Percentiles rank a stretch among this genome's conserved stretches.
Evolutionary conservation across 1,284 basidiomycete genomes (phyloP).

Genomic region (Porphyrellus sp.): DNA sequence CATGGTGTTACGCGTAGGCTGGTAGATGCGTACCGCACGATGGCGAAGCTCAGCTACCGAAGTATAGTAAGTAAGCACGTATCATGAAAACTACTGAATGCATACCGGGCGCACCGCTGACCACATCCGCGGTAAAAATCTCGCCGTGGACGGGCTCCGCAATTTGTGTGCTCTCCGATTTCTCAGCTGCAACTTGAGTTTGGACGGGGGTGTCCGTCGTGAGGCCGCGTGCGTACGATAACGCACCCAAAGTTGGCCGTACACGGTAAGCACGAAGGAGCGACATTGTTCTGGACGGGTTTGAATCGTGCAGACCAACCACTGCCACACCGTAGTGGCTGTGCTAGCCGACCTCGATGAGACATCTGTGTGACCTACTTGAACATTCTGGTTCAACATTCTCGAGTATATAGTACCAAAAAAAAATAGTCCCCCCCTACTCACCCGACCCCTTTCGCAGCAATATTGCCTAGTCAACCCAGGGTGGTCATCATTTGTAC

Average conservation of each 20-base stretch:
- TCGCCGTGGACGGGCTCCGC: slow-evolving; percentile 46
- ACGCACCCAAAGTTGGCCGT: slow-evolving; percentile 25
- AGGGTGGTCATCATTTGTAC: slow-evolving; percentile 26
- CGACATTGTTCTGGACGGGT: slow-evolving; percentile 36
- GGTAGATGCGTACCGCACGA: slow-evolving; percentile 89
- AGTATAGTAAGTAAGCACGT: not conserved
- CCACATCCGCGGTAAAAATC: slow-evolving; percentile 68
- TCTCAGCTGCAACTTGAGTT: slow-evolving; percentile 24
- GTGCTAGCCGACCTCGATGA: slow-evolving; percentile 14
- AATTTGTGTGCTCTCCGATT: slow-evolving; percentile 32
- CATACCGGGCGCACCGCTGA: slow-evolving; percentile 78
- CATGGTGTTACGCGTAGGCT: slow-evolving; percentile 93
- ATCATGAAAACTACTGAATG: slow-evolving; percentile 5
- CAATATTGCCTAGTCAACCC: slow-evolving; percentile 11
- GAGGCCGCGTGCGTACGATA: slow-evolving; percentile 21
- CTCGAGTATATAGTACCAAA: too few species aligned
- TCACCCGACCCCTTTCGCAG: too few species aligned
- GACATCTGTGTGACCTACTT: too few species aligned
- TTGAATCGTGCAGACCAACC: slow-evolving; percentile 1
- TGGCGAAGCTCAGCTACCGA: slow-evolving; percentile 75
- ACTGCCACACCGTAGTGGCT: slow-evolving; percentile 20
- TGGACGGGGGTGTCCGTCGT: slow-evolving; percentile 21
- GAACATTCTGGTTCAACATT: too few species aligned
- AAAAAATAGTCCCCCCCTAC: too few species aligned
- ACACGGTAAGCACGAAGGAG: slow-evolving; percentile 40